Evolutionary conservation across 768 basidiomycete genomes (phyloP).

Genomic region (Pulveroboletus sp.): DNA sequence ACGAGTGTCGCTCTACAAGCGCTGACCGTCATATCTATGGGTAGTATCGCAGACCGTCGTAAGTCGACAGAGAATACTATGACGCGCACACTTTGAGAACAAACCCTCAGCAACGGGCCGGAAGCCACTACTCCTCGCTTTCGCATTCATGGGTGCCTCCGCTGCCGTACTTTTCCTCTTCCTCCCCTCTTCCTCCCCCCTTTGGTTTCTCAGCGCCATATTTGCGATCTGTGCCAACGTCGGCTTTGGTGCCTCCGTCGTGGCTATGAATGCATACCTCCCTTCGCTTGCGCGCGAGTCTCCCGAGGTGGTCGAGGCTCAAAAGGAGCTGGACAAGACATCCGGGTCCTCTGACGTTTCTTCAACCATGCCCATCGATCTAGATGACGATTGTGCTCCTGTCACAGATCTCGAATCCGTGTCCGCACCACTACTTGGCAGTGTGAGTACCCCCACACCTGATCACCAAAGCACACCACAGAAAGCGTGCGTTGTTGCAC

Average conservation of each 20-base stretch:
- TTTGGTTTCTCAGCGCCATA: slow-evolving; percentile 66
- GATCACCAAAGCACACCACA: slow-evolving; percentile 20
- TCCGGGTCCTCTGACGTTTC: slow-evolving; percentile 3
- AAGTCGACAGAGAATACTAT: slow-evolving; percentile 27
- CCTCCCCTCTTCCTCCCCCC: slow-evolving; percentile 61
- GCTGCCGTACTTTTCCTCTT: slow-evolving; percentile 68
- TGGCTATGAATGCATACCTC: slow-evolving; percentile 89
- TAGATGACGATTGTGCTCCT: slow-evolving; percentile 7
- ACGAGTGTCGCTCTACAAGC: slow-evolving; percentile 86
- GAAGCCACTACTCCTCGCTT: slow-evolving; percentile 70
- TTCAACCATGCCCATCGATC: slow-evolving; percentile 8
- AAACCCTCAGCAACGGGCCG: slow-evolving; percentile 55
- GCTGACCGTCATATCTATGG: slow-evolving; percentile 92
- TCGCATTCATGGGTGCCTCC: slow-evolving; percentile 67
- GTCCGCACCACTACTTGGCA: slow-evolving; percentile 36
- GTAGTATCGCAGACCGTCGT: slow-evolving; percentile 88
- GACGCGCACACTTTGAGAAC: neutral
- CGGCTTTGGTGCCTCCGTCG: slow-evolving; percentile 78
- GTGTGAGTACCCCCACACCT: neutral
- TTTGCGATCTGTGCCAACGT: slow-evolving; percentile 79
- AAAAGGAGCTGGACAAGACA: slow-evolving; percentile 26
- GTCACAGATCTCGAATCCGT: slow-evolving; percentile 22
- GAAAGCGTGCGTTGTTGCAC: slow-evolving; percentile 46
- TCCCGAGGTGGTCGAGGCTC: slow-evolving; percentile 48
- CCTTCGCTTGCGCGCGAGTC: slow-evolving; percentile 65